Conservation (phyloP, 2,329 filamentous ascomycete genomes). For the Dryadomyces sulphureus region DNA sequence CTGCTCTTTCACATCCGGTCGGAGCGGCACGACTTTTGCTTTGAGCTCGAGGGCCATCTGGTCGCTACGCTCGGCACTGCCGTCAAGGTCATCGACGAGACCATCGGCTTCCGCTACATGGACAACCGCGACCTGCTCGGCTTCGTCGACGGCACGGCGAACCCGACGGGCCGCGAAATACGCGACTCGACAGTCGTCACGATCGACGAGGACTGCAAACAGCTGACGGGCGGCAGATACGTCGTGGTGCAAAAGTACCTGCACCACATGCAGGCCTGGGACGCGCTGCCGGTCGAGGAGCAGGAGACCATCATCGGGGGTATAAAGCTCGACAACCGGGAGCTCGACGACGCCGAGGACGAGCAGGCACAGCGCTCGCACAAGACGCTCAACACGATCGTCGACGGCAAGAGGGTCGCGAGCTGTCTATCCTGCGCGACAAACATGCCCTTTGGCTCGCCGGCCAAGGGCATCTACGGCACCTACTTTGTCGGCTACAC, state of each 20-base stretch:
- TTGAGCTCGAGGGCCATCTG: slow-evolving; percentile 43
- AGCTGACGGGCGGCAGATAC: slow-evolving; percentile 37
- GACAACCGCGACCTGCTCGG: slow-evolving; percentile 42
- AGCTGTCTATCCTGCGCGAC: slow-evolving; percentile 38
- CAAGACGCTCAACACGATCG: slow-evolving; percentile 39
- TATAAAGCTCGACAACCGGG: slow-evolving; percentile 41
- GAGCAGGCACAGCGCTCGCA: slow-evolving; percentile 30
- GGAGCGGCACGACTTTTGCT: slow-evolving; percentile 39
- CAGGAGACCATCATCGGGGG: slow-evolving; percentile 43
- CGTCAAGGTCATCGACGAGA: slow-evolving; percentile 34
- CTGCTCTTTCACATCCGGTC: slow-evolving; percentile 44
- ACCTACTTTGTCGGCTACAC: slow-evolving; percentile 46
- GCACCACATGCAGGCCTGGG: slow-evolving; percentile 35
- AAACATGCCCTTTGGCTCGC: slow-evolving; percentile 46
- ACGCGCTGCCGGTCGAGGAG: slow-evolving; percentile 27
- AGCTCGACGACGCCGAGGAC: slow-evolving; percentile 30
- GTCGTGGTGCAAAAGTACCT: slow-evolving; percentile 45
- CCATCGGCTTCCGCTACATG: slow-evolving; percentile 43
- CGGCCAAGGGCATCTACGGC: slow-evolving; percentile 33
- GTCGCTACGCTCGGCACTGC: slow-evolving; percentile 30
- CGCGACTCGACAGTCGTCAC: slow-evolving; percentile 25
- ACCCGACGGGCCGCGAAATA: slow-evolving; percentile 33
- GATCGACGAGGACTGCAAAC: slow-evolving; percentile 14
- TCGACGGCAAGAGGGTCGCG: slow-evolving; percentile 28
- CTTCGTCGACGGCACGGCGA: slow-evolving; percentile 46